Base-by-base conservation (phyloP, 1,284 basidiomycete species). In the Ganoderma leucocontextum region DNA sequence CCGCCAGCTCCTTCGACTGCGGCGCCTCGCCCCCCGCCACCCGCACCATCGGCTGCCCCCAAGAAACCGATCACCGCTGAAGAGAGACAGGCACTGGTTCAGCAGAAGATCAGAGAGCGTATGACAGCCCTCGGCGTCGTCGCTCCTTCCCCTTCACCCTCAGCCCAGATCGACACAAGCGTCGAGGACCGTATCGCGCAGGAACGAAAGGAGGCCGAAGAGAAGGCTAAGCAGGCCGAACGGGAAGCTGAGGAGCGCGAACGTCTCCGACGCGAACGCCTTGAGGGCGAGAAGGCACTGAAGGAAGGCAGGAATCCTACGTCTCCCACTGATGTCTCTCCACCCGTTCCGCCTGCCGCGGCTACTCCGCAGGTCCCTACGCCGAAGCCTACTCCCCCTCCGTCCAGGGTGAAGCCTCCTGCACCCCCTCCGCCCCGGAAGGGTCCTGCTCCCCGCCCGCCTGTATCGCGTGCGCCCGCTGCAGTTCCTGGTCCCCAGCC, bases 191-290 rank as follows among this genome's bases (percentile, higher is more conserved):
- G 96, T 38, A 84, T 98, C 1, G 91, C 89, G 35, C 85, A 91
- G 74, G 96, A 98, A 78, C 92, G 91, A 81, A 89, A 88, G 78
- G 94, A 96, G 78, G 95, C 93, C 0, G 95, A 95, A 76, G 94
- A 95, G 78, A 93, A 91, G 77, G 89, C 87, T 0, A 85, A 85
- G 61, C 81, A 85, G 52, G 93, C 93, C 0, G 94, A 96, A 77
- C 87, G 86, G 74, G 92, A 93, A 75, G 91, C 92, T 2, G 90
- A 92, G 70, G 91, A 93, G 70, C 84, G 93, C 66, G 93, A 95
- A 75, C 86, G 87, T 60, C 78, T 87, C 58, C 86, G 95, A 62
- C 85, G 82, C 70, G 91, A 91, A 77, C 86, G 91, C 67, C 78
- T 97, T 36, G 88, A 91, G 64, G 84, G 83, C 62, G 91, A 93